Evolutionary conservation across 805 yeast genomes (phyloP).

Genomic region (Kluyveromyces dobzhanskii): DNA sequence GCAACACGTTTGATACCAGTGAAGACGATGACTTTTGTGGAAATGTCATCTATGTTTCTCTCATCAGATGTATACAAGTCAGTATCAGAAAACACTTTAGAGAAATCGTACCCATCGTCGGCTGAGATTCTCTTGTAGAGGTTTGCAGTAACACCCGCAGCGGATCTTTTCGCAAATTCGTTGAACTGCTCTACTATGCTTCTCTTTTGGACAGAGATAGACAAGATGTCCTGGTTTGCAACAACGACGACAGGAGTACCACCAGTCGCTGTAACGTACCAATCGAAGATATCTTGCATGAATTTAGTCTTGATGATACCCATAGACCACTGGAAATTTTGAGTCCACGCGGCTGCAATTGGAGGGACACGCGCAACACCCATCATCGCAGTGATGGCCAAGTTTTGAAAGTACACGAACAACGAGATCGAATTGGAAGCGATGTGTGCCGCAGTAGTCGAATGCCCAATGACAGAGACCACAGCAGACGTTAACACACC

Average conservation of each 20-base stretch:
- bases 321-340: slow-evolving; percentile 93
- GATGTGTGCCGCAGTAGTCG: slow-evolving; percentile 90
- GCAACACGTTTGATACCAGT: slow-evolving; percentile 93
- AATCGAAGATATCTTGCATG: slow-evolving; percentile 76
- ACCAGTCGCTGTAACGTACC: slow-evolving; percentile 96
- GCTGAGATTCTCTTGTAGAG: slow-evolving; percentile 32
- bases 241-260: slow-evolving; percentile 77
- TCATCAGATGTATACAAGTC: slow-evolving; percentile 65
- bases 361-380: slow-evolving; percentile 91
- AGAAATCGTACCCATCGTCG: slow-evolving; percentile 34
- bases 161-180: slow-evolving; percentile 8
- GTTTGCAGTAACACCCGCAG: slow-evolving; percentile 7
- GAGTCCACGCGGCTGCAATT: slow-evolving; percentile 96
- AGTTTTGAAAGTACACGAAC: slow-evolving; percentile 86
- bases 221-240: slow-evolving; percentile 51
- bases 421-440: slow-evolving; percentile 93
- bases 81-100: slow-evolving; percentile 43
- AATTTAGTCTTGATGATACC: slow-evolving; percentile 74
- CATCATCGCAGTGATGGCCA: slow-evolving; percentile 92
- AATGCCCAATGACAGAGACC: slow-evolving; percentile 79
- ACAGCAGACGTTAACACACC: slow-evolving; percentile 86
- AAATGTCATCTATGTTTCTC: slow-evolving; percentile 43
- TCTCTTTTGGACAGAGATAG: slow-evolving; percentile 78
- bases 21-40: slow-evolving; percentile 66
- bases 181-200: slow-evolving; percentile 7